Percentiles rank a stretch among this genome's conserved stretches.
Evolutionary conservation across 805 yeast genomes (phyloP).

Genomic region (Brettanomyces nanus): DNA sequence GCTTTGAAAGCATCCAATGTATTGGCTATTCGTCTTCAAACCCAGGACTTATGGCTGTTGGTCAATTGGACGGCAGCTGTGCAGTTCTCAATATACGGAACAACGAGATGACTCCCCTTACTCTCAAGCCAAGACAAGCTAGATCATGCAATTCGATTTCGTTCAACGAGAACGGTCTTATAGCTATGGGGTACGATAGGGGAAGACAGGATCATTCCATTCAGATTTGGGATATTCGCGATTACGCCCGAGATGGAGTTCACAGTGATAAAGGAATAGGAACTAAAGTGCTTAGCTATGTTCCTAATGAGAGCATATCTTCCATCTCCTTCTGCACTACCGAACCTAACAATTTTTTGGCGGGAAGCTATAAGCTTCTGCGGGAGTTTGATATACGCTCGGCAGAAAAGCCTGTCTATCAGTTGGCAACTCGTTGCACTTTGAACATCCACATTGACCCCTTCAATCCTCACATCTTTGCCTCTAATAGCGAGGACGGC

Average conservation of each 20-base stretch:
- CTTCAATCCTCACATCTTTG: conserved; percentile 55
- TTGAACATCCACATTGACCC: conserved; percentile 64
- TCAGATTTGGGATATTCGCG: conserved; percentile 72
- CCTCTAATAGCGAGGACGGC: conserved; percentile 78
- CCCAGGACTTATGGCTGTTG: conserved; percentile 62
- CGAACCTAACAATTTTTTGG: conserved; percentile 45
- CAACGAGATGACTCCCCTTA: conserved; percentile 24
- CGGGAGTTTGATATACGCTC: conserved; percentile 74
- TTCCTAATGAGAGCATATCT: conserved; percentile 68
- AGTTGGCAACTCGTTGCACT: conserved; percentile 68
- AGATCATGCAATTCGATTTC: conserved; percentile 72
- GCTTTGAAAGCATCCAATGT: conserved; percentile 64
- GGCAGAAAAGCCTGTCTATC: conserved; percentile 56
- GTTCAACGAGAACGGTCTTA: conserved; percentile 53
- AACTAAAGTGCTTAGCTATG: conserved; percentile 43
- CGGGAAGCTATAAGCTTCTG: conserved; percentile 69
- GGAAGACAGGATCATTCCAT: conserved; percentile 69
- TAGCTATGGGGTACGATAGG: conserved; percentile 76
- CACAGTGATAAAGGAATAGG: background rate
- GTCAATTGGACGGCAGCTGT: conserved; percentile 63
- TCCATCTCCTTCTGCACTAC: conserved; percentile 62
- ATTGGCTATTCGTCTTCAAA: conserved; percentile 48
- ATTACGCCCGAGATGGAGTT: conserved; percentile 36
- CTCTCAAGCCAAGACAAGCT: conserved; percentile 52
- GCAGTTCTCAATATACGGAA: conserved; percentile 52